Evolutionary conservation across 2,329 filamentous ascomycete genomes (phyloP), one percentile per base, ranked within the genome.

Genomic region (Colletotrichum siamense): DNA sequence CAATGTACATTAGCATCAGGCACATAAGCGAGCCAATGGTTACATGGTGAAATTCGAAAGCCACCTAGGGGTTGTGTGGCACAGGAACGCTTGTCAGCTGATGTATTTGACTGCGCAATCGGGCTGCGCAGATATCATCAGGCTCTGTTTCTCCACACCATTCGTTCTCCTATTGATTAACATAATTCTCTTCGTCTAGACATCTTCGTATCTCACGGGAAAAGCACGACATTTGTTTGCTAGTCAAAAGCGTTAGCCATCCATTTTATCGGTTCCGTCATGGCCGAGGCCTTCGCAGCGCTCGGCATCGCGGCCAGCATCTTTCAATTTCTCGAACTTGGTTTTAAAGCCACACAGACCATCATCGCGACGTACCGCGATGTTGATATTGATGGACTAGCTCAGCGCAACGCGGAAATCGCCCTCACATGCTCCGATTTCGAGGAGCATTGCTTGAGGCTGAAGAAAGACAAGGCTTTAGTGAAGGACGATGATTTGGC

Each of bases 241-340:
- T 34, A 30, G 30, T 10, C 30, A 30, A 30, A 2, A 30, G 30
- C 30, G 30, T 30, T 34, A 15, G 13, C 34, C 15, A 36, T 36
- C 7, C 15, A 39, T 3, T 18, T 18, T 39, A 39, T 44, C 10
- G 5, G 3, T 5, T 49, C 39, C 44, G 26, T 15, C n/a, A 71
- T 66, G 67, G 52, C 62, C 5, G 69, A 76, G 15, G 22, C 44
- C 18, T 52, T 76, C 16, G 70, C 65, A 18, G 73, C 84, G 91
- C 73, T 90, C 89, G 6, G 91, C 92, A 44, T 77, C 26, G 69
- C 73, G 1, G 64, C 72, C 36, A 69, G 66, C 30, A 73, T 76
- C 22, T 22, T 73, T 6, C 73, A 76, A n/a, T 77, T 73, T n/a
- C 28, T 77, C 10, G 76, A 77, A 39, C 57, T 76, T 3, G 65